These are phyloP conservation scores for Gnomoniopsis sp. DNA, from an alignment of 2,329 filamentous ascomycete genomes.

Conservation along the genomic window DNA sequence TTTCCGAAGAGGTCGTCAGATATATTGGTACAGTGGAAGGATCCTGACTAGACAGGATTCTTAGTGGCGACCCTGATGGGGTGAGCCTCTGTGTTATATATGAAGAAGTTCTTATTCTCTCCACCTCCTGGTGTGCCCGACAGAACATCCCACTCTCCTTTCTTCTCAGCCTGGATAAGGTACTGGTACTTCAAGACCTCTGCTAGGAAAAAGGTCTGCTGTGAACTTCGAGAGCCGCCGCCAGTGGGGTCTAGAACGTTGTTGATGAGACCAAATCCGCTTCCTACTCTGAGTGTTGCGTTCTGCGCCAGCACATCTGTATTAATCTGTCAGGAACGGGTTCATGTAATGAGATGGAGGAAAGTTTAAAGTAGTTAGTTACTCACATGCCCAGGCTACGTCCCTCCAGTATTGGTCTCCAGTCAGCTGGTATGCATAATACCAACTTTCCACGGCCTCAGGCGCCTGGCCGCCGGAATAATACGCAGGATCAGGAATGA, in stretches of 20 bases:
- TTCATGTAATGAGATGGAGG: not conserved
- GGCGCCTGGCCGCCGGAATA: not conserved
- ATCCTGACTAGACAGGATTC: not conserved
- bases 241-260: not conserved
- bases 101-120: not conserved
- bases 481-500: not conserved
- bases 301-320: not conserved
- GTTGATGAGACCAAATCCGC: not conserved
- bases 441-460: conserved; percentile 9
- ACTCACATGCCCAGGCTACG: not conserved
- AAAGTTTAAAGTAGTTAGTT: not conserved
- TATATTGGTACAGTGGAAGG: not conserved
- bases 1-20: no score
- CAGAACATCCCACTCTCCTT: not conserved
- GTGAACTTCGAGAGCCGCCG: not conserved
- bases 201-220: conserved; percentile 6
- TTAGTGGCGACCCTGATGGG: not conserved
- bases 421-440: conserved; percentile 4
- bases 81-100: conserved; percentile 1
- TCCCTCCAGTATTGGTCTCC: not conserved
- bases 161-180: not conserved
- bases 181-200: conserved; percentile 9
- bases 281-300: not conserved
- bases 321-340: not conserved
- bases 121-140: not conserved